Evolutionary conservation across 176 grass and related monocot species (phyloP), one percentile per base, ranked within the genome.

Genomic region (Tillandsia fasciculata): DNA sequence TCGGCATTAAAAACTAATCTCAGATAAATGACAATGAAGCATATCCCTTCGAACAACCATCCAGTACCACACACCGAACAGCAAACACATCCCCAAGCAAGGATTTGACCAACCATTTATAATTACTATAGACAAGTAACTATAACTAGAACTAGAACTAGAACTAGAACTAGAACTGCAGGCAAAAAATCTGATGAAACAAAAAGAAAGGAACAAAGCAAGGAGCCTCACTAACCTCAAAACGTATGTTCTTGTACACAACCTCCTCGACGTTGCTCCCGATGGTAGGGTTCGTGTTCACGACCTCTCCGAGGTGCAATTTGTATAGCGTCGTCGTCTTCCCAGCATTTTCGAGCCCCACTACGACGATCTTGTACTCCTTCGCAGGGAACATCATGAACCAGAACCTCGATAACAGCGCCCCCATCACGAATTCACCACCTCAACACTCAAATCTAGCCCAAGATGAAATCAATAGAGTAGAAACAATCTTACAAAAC

Each of bases 231-330:
- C 82, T 48, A 50, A 99, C 94, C 90, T 99, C 87, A 26, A 99
- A 99, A 1, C 94, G 87, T 22, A 99, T 92, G 65, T 99, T 99
- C 84, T 99, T 99, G 74, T 90, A 99, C 52, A 99, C 87, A 57
- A 99, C 90, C 80, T 99, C 94, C 77, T 99, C 90, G 71, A 99
- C 90, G 74, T 99, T 99, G 87, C 94, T 99, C 53, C 90, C 94
- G 71, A 99, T 87, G 65, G 90, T 99, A 51, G 94, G 94, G 10
- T 83, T 91, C 52, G 87, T 91, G 80, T 88, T 99, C 47, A 99
- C 90, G 28, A 91, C 94, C 84, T 99, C 90, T 65, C 94, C 94
- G 12, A 99, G 87, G 73, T 99, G 90, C 68, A 99, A 79, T 74
- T 99, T 99, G 82, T 99, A 99, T 49, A 90, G 89, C 27, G 94